These are phyloP conservation scores for Cucumis hystrix DNA, from an alignment of 306 rosid genomes.

Conservation along the genomic window DNA sequence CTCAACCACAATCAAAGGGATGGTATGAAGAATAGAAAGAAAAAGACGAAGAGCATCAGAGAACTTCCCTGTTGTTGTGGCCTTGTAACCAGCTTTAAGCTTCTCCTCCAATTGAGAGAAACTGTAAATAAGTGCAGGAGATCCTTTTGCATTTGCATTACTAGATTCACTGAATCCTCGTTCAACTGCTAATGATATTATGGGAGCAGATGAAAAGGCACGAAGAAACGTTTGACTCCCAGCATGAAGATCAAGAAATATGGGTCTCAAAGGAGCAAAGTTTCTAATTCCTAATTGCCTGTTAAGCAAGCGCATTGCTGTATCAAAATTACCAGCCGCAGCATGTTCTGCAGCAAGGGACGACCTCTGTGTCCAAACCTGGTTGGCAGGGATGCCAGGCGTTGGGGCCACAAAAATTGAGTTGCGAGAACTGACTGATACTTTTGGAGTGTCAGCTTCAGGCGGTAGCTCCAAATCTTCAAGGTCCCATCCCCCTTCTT, in stretches of 20 bases:
- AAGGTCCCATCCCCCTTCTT: slow-evolving; percentile 82
- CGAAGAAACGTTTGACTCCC: slow-evolving; percentile 69
- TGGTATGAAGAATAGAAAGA: slow-evolving; percentile 55
- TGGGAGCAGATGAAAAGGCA: slow-evolving; percentile 61
- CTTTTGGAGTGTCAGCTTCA: slow-evolving; percentile 75
- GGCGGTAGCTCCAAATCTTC: slow-evolving; percentile 84
- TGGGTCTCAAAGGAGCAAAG: slow-evolving; percentile 51
- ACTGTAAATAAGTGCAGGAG: slow-evolving; percentile 61
- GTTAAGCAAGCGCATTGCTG: slow-evolving; percentile 81
- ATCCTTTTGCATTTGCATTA: slow-evolving; percentile 53
- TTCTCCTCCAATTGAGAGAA: slow-evolving; percentile 73
- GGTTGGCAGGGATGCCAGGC: slow-evolving; percentile 73
- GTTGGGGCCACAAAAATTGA: slow-evolving; percentile 69
- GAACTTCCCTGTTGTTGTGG: slow-evolving; percentile 68
- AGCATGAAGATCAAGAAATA: slow-evolving; percentile 64
- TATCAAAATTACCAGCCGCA: slow-evolving; percentile 84
- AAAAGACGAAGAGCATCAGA: slow-evolving; percentile 57
- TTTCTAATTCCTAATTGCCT: slow-evolving; percentile 76
- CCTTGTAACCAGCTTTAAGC: slow-evolving; percentile 76
- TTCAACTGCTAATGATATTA: slow-evolving; percentile 57
- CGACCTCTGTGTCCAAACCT: slow-evolving; percentile 75
- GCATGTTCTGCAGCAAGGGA: slow-evolving; percentile 95
- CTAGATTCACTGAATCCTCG: slow-evolving; percentile 65
- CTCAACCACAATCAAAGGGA: slow-evolving; percentile 75
- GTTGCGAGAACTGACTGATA: slow-evolving; percentile 37